Base-by-base conservation (phyloP, 2,329 filamentous ascomycete genomes). In the Talaromyces sp. region DNA sequence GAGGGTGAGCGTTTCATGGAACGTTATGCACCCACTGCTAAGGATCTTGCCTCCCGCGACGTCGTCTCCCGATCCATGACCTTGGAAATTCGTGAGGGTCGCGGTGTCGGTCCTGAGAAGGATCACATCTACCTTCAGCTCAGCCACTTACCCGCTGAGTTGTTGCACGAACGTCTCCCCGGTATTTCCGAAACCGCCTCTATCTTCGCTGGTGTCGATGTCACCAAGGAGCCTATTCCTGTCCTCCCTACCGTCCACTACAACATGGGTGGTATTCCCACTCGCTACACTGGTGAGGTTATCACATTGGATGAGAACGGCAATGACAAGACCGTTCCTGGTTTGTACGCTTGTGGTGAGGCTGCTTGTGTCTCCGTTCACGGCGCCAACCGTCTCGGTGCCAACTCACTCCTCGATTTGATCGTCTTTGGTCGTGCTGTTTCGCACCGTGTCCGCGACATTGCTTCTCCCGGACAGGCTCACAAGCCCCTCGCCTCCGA, bases 1-100 rank as follows among this genome's bases (percentile, higher is more conserved):
- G 91, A 98, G 84, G 93, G 93, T 82, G 95, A 98, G 83, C 90
- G 93, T 73, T 99, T 99, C 82, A 99, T 99, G 93, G 93, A 98
- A 82, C 88, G 93, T 75, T 99, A 99, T 76, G 93, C 93, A 48
- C 93, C 93, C 64, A 98, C 93, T 58, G 93, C 93, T 71, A 98
- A 97, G 87, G 93, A 99, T 87, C 85, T 99, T 75, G 93, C 93
- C 67, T 92, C 88, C 72, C 92, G 93, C 80, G 93, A 99, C 73
- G 95, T 98, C 70, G 93, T 98, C 68, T 96, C 92, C 66, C 90
- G 95, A 76, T 96, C 92, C 66, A 99, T 99, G 92, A 99, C 93
- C 64, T 86, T 98, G 82, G 93, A 99, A 81, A 98, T 98, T 75
- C 92, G 93, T 62, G 93, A 98, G 73, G 95, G 95, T 71, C 92